Evolutionary conservation across 2,329 filamentous ascomycete genomes (phyloP).

Genomic region (Pseudogymnoascus sp.): DNA sequence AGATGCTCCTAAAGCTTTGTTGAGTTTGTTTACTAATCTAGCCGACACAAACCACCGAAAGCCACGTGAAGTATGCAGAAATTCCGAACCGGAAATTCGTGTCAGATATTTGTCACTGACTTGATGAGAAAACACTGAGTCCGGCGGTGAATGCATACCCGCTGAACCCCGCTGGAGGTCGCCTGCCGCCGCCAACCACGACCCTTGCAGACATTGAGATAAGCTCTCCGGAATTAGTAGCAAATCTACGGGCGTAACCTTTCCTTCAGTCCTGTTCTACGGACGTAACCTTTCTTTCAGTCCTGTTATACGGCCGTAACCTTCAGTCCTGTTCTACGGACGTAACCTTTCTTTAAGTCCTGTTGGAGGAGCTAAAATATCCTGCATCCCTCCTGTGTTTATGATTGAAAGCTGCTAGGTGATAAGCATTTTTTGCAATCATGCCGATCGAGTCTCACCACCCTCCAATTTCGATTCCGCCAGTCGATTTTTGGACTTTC

Average conservation of each 20-base stretch:
- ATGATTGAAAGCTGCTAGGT: neutral
- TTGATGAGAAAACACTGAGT: neutral
- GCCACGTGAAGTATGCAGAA: no score
- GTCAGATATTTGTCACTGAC: no score
- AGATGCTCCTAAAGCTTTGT: neutral
- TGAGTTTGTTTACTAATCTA: neutral
- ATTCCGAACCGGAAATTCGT: no score
- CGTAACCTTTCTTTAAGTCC: neutral
- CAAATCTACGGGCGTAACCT: no score
- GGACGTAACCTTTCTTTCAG: no score
- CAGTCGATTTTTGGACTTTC: slow-evolving; percentile 68
- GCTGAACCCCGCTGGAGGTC: neutral
- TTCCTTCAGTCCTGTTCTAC: no score
- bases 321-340: no score
- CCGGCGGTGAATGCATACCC: neutral
- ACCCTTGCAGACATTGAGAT: neutral
- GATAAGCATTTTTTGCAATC: neutral
- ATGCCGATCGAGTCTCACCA: slow-evolving; percentile 48
- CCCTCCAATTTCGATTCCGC: slow-evolving; percentile 58
- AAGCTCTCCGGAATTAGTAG: neutral
- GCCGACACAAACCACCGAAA: neutral
- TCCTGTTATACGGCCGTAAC: no score
- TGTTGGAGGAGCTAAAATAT: neutral
- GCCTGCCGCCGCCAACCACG: neutral
- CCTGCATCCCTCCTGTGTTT: neutral